These are phyloP conservation scores for Metschnikowia santaceciliae DNA, from an alignment of 805 yeast species.

Conservation along the genomic window DNA sequence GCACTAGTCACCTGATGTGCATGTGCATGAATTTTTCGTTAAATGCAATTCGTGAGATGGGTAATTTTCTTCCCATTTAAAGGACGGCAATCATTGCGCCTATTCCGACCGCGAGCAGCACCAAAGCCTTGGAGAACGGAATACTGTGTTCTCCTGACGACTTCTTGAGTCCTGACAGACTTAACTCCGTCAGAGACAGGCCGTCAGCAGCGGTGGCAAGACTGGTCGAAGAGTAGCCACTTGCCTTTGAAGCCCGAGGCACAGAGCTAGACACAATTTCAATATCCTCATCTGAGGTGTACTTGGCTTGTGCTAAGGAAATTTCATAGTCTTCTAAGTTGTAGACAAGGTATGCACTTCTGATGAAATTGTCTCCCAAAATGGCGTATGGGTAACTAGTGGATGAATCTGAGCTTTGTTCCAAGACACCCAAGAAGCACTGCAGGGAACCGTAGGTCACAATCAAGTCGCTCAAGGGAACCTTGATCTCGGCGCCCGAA, in stretches of 20 bases:
- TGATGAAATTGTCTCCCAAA: conserved; percentile 64
- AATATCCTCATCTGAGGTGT: conserved; percentile 33
- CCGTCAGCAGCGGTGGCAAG: conserved; percentile 4
- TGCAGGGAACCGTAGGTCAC: conserved; percentile 11
- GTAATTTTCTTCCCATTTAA: not conserved
- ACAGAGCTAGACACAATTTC: conserved; percentile 43
- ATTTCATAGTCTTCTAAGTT: conserved; percentile 56
- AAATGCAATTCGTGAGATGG: not conserved
- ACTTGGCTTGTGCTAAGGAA: conserved; percentile 47
- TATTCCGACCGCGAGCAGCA: not conserved
- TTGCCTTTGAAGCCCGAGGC: conserved; percentile 51
- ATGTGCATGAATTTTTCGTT: not conserved
- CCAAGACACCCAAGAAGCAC: conserved; percentile 29
- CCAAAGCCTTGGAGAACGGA: not conserved
- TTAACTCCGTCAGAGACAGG: conserved; percentile 1
- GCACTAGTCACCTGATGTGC: not conserved
- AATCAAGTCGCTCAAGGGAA: conserved; percentile 39
- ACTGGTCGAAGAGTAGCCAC: conserved; percentile 41
- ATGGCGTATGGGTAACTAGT: conserved; percentile 54
- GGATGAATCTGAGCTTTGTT: conserved; percentile 16
- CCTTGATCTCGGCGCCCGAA: conserved; percentile 53
- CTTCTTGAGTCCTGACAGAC: conserved; percentile 2
- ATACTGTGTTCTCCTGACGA: conserved; percentile 1
- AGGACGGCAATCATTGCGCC: not conserved
- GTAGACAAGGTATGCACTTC: conserved; percentile 61